Conservation (phyloP, 305 asterid genomes). For the Withania somnifera region DNA sequence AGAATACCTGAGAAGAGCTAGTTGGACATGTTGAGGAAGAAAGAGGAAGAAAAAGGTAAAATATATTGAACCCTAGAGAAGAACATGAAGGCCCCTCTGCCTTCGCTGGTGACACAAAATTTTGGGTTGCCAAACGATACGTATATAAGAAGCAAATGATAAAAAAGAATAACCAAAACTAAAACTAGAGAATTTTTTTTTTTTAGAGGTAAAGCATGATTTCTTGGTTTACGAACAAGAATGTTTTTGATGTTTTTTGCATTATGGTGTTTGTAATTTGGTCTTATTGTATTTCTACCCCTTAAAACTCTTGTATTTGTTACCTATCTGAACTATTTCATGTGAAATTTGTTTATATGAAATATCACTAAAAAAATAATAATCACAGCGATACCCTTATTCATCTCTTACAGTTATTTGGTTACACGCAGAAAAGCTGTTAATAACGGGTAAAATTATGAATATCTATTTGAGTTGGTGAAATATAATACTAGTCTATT, state of each 20-base stretch:
- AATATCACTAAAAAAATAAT: too few relatives aligned
- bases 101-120: constrained; percentile 1
- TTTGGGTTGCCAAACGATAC: constrained; percentile 1
- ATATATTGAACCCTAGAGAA: constrained; percentile 26
- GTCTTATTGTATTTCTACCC: background rate
- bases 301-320: background rate
- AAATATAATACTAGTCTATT: too few relatives aligned
- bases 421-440: too few relatives aligned
- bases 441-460: too few relatives aligned
- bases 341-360: too few relatives aligned
- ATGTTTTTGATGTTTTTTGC: background rate
- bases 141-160: background rate
- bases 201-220: background rate
- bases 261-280: background rate
- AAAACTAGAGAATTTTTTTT: background rate
- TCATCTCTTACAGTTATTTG: too few relatives aligned
- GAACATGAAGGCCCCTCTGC: constrained; percentile 15
- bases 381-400: too few relatives aligned
- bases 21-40: background rate
- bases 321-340: too few relatives aligned
- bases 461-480: too few relatives aligned
- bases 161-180: background rate
- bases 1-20: background rate
- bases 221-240: constrained; percentile 3
- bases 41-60: constrained; percentile 6